A percentile compares a stretch with the other conserved stretches of the same genome.
Evolutionary conservation across 2,329 filamentous ascomycete genomes (phyloP).

Genomic region (Paraconiothyrium brasiliense): DNA sequence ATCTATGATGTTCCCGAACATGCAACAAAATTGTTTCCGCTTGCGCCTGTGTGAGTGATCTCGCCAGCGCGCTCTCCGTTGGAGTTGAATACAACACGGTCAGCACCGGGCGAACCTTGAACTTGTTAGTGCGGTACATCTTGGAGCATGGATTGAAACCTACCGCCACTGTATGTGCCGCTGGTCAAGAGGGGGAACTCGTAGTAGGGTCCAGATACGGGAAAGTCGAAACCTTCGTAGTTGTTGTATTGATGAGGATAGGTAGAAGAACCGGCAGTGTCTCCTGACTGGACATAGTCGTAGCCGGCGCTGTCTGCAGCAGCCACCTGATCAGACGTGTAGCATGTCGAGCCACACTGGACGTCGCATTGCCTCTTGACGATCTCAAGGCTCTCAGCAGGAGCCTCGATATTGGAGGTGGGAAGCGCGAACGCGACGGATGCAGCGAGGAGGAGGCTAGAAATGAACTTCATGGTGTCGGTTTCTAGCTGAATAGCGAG

Average conservation of each 20-base stretch:
- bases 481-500: neutral
- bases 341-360: conserved; percentile 56
- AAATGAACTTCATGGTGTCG: conserved; percentile 12
- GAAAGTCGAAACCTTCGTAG: conserved; percentile 69
- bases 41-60: conserved; percentile 76
- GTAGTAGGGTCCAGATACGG: conserved; percentile 66
- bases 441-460: conserved; percentile 1
- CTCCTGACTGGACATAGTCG: conserved; percentile 56
- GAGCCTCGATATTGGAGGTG: conserved; percentile 3
- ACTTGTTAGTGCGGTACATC: neutral
- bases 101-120: conserved; percentile 69
- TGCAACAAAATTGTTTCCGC: conserved; percentile 73
- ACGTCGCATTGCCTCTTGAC: conserved; percentile 10
- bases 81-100: conserved; percentile 71
- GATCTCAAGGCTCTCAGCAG: conserved; percentile 3
- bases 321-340: conserved; percentile 60
- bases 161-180: conserved; percentile 55
- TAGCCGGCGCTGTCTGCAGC: conserved; percentile 63
- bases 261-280: conserved; percentile 49
- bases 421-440: conserved; percentile 10
- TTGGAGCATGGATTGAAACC: neutral
- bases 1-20: conserved; percentile 55
- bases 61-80: conserved; percentile 66
- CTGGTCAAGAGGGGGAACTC: conserved; percentile 68
- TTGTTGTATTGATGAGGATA: conserved; percentile 71